Evolutionary conservation across 148 eudicot genomes (phyloP).

Genomic region (Vaccinium vitisidaea): DNA sequence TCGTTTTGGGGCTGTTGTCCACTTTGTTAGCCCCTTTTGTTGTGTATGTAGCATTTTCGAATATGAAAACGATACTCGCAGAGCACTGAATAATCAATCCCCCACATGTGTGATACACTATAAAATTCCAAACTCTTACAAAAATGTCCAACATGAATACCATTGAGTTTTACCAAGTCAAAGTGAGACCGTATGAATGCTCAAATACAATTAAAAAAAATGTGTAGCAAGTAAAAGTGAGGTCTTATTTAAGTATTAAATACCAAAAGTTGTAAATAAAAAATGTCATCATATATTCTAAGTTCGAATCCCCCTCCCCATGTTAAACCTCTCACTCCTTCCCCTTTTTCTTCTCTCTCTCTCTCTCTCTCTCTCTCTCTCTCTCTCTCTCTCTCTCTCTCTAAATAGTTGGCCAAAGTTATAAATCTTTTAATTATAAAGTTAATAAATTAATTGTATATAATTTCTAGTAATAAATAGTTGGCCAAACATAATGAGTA

Average conservation of each 20-base stretch:
- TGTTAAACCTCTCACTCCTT: background rate
- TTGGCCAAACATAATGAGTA: background rate
- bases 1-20: no score
- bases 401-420: background rate
- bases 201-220: background rate
- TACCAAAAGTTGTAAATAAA: background rate
- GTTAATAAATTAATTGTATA: background rate
- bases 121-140: background rate
- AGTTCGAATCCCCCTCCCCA: background rate
- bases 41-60: no score
- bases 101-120: background rate
- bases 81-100: background rate
- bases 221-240: background rate
- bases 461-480: background rate
- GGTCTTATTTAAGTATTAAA: background rate
- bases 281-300: background rate
- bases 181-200: background rate
- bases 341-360: background rate
- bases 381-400: background rate
- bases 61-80: background rate
- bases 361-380: background rate
- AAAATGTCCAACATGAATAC: background rate
- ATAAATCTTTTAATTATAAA: no score
- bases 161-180: background rate
- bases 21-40: no score